These are phyloP conservation scores for Metarhizium humberi DNA, from an alignment of 2,329 filamentous ascomycete genomes.

Conservation along the genomic window DNA sequence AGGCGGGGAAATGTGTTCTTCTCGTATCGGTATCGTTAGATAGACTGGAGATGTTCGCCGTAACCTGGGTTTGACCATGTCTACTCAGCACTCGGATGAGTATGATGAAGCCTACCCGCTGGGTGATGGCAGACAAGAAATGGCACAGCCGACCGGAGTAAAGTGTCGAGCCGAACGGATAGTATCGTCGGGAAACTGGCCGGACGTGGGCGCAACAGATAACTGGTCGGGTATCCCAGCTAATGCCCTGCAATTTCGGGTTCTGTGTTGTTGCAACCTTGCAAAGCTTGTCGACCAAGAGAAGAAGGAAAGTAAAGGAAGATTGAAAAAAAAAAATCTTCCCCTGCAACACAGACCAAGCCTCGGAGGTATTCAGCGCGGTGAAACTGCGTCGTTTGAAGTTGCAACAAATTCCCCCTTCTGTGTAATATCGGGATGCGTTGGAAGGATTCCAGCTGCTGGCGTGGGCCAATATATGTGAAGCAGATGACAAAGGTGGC, in stretches of 20 bases:
- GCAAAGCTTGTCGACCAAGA: too few relatives aligned
- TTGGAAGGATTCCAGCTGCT: too few relatives aligned
- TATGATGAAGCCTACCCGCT: neutral
- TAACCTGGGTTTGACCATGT: constrained; percentile 29
- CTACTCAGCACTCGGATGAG: neutral
- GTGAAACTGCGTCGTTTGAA: too few relatives aligned
- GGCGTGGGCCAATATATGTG: neutral
- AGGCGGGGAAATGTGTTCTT: constrained; percentile 33
- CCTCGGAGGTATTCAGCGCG: too few relatives aligned
- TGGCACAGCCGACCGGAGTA: neutral
- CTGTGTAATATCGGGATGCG: too few relatives aligned
- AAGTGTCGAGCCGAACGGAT: neutral
- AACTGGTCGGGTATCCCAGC: too few relatives aligned
- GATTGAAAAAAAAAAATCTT: too few relatives aligned
- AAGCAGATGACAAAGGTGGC: neutral
- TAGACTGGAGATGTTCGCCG: constrained; percentile 34
- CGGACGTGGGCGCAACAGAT: neutral
- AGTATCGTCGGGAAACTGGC: neutral
- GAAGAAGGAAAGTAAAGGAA: too few relatives aligned
- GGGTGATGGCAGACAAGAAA: neutral
- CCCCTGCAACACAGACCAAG: too few relatives aligned
- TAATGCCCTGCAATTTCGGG: too few relatives aligned
- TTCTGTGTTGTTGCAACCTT: neutral
- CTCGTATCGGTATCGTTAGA: constrained; percentile 27
- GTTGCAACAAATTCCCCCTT: too few relatives aligned